Base-by-base conservation (phyloP, 2,329 filamentous ascomycete genomes). In the Tolypocladium sp. region DNA sequence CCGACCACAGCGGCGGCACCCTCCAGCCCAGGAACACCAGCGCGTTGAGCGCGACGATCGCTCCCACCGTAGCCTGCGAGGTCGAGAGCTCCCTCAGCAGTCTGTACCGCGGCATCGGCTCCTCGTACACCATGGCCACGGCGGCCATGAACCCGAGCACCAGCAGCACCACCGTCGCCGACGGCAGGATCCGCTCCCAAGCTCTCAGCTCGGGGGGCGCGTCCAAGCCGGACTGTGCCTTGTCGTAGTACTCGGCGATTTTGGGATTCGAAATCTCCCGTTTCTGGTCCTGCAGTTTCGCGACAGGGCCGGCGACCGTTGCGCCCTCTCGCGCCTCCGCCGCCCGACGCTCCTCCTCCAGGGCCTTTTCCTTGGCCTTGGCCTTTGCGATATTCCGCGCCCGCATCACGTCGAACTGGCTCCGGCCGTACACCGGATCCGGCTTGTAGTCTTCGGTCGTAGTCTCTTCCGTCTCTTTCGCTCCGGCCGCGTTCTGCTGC, bases 1-100 rank as follows among this genome's bases (percentile, higher is more conserved):
- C 57, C 15, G 75, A 72, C 86, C 88, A 93, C 37, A 85, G 66
- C 1, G 84, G 83, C 54, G 88, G 87, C 13, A 85, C 64, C 64
- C 80, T 81, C 86, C 88, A 91, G 35, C 79, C 73, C 30, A 79
- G 59, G 63, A 79, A 86, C 13, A 87, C 74, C 44, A 77, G 63
- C 8, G 80, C 59, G 69, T 92, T 91, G 55, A 80, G 60, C n/a
- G 73, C 76, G 52, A 91, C 77, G 49, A 93, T 71, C 8, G 77
- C 74, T 40, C 78, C 75, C n/a, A 91, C 76, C 3, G 90, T 91
- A 15, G 85, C 84, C 3, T 82, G 77, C 17, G 86, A 79, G 2
- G 86, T 82, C 1, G 86, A 81, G 2, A 87, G 72, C 46, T 86
- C 82, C 2, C 83, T 84, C 68, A 81, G 83, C 42, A 89, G 65